Conservation (phyloP, 768 basidiomycete species). For the Filobasidium floriforme region DNA sequence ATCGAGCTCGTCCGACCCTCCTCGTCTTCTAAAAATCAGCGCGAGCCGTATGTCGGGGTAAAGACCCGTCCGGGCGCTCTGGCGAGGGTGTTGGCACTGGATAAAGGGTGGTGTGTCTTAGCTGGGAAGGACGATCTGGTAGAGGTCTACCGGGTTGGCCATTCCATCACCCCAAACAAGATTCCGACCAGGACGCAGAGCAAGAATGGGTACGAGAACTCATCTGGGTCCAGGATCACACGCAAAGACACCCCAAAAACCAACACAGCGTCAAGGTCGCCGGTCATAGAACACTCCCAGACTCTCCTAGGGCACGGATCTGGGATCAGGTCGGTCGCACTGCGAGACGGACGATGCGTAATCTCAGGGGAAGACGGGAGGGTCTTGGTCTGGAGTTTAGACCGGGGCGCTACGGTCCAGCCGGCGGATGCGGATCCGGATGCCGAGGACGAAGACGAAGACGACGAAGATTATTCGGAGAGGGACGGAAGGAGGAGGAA, state of each 20-base stretch:
- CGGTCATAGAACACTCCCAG: slow-evolving; percentile 34
- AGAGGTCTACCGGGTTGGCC: slow-evolving; percentile 37
- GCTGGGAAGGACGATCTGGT: slow-evolving; percentile 42
- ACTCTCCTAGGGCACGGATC: slow-evolving; percentile 38
- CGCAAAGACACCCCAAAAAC: slow-evolving; percentile 21
- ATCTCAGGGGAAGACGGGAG: slow-evolving; percentile 38
- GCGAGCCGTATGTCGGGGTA: background rate
- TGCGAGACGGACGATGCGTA: slow-evolving; percentile 35
- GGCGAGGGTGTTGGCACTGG: slow-evolving; percentile 37
- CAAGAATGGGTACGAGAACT: too few species aligned
- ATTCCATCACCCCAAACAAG: background rate
- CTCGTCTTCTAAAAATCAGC: background rate
- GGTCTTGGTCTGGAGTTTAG: slow-evolving; percentile 42
- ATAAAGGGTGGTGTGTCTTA: slow-evolving; percentile 40
- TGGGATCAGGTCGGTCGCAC: slow-evolving; percentile 35
- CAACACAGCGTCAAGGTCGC: slow-evolving; percentile 4
- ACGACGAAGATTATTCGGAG: too few species aligned
- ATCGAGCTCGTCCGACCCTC: background rate
- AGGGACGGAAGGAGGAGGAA: background rate
- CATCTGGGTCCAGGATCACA: too few species aligned
- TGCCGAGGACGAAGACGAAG: slow-evolving; percentile 9
- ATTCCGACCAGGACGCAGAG: too few species aligned
- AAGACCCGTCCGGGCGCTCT: background rate
- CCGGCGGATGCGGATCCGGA: slow-evolving; percentile 21
- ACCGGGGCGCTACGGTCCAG: slow-evolving; percentile 13